These are phyloP conservation scores for Hippophae rhamnoides DNA, from an alignment of 306 rosid species.

Conservation along the genomic window DNA sequence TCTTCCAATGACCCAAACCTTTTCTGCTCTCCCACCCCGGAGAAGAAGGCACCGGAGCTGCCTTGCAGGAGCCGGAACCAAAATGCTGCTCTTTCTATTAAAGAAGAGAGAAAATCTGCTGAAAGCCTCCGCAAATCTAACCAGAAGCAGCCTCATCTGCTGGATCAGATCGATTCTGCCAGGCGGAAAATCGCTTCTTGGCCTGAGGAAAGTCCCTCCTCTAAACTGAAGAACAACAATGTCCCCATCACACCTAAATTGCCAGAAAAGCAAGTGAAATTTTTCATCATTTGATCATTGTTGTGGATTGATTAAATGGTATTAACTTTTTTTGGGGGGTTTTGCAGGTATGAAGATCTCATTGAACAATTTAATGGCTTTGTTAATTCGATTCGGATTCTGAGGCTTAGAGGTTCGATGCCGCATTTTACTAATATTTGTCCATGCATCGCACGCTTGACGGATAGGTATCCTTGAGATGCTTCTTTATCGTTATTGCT, in stretches of 20 bases:
- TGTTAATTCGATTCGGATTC: conserved; percentile 44
- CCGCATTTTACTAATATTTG: conserved; percentile 36
- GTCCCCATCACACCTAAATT: conserved; percentile 18
- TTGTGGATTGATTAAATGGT: neutral
- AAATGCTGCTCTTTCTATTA: conserved; percentile 34
- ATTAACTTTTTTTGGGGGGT: no score
- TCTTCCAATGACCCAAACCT: conserved; percentile 8
- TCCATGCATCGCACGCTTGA: conserved; percentile 41
- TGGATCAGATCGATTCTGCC: conserved; percentile 19
- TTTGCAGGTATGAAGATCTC: conserved; percentile 47
- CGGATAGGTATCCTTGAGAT: conserved; percentile 45
- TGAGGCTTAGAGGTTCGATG: conserved; percentile 30
- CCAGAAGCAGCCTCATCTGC: conserved; percentile 2
- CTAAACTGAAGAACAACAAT: conserved; percentile 9
- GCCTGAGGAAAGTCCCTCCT: conserved; percentile 2
- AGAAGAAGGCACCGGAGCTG: conserved; percentile 30
- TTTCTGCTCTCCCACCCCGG: conserved; percentile 48
- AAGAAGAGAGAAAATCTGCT: conserved; percentile 35
- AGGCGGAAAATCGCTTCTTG: conserved; percentile 29
- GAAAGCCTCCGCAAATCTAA: conserved; percentile 23
- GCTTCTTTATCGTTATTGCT: conserved; percentile 1
- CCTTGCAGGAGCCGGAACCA: conserved; percentile 34
- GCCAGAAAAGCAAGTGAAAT: conserved; percentile 36
- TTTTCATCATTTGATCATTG: neutral
- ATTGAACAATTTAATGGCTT: conserved; percentile 44